Base-by-base conservation (phyloP, 805 yeast genomes). In the Metschnikowia matae region DNA sequence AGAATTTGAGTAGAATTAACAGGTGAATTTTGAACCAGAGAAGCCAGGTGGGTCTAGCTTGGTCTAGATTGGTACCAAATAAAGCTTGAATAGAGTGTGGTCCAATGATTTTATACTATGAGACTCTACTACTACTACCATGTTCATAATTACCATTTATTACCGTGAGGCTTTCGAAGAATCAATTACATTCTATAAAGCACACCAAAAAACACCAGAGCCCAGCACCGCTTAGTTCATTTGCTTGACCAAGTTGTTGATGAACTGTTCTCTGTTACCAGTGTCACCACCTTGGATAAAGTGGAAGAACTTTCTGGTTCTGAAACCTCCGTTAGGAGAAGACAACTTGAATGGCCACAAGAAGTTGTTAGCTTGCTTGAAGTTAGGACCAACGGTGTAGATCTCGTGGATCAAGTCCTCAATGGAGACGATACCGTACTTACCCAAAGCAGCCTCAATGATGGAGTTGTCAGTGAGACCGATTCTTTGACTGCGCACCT, bases 321-420 rank as follows among this genome's bases (percentile, higher is more conserved):
- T 92, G 96, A 95, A 89, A 78, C 96, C 96, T 80, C 96, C 96
- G 77, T 83, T 82, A 78, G 96, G 96, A 85, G 87, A 88, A 67
- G 96, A 88, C 75, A 89, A 84, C 82, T 87, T 84, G 92, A 89
- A 89, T 81, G 96, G 96, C 95, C 96, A 89, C 79, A 89, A 83
- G 84, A 89, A 89, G 95, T 89, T 89, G 91, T 87, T 88, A 69
- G 88, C 96, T 82, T 89, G 96, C 82, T 89, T 89, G 90, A 89
- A 89, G 91, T 89, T 89, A 77, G 96, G 96, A 78, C 96, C 96
- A 74, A 89, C 96, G 62, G 96, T 83, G 88, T 80, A 85, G 69
- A 89, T 85, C 82, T 89, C 96, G 85, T 89, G 96, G 79, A 89
- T 87, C 80, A 89, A 83, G 77, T 89, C 96, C 79, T 89, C 96